Evolutionary conservation across 1,284 basidiomycete species (phyloP).

Genomic region (Apiotrichum montevideense): DNA sequence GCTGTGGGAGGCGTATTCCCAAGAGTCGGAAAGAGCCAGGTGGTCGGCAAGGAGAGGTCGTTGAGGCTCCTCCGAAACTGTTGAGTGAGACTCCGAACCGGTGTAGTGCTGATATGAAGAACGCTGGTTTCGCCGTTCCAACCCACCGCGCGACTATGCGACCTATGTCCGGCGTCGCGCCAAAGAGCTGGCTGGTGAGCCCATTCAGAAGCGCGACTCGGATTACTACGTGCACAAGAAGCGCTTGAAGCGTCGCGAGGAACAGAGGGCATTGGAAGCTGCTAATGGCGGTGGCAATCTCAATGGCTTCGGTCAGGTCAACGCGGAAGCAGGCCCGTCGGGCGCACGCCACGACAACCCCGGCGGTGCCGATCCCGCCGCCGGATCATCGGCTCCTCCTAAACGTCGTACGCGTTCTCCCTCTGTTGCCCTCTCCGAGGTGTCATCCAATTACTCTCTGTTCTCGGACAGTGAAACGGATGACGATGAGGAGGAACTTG

Average conservation of each 20-base stretch:
- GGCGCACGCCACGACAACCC: not conserved
- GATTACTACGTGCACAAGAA: conserved; percentile 27
- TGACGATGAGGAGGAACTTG: not conserved
- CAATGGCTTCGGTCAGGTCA: not conserved
- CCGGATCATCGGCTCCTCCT: not conserved
- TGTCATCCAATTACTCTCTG: not conserved
- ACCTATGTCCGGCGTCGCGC: conserved; percentile 22
- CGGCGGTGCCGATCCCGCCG: not conserved
- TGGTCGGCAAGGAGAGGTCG: conserved; percentile 14
- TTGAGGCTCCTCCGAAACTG: conserved; percentile 16
- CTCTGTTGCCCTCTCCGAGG: not conserved
- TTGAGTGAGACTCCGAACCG: conserved; percentile 18
- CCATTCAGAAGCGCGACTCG: conserved; percentile 25
- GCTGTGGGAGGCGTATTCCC: conserved; percentile 5
- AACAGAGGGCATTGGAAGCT: not conserved
- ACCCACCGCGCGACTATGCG: conserved; percentile 17
- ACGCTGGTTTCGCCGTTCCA: conserved; percentile 16
- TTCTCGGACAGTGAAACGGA: conserved; percentile 1
- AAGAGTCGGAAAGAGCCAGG: conserved; percentile 15
- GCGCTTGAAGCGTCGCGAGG: not conserved
- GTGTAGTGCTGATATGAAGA: conserved; percentile 7
- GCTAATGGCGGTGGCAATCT: not conserved
- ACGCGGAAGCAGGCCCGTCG: not conserved
- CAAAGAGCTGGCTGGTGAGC: conserved; percentile 14
- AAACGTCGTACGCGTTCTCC: no score